Evolutionary conservation across 768 basidiomycete species (phyloP), one percentile per base, ranked within the genome.

Genomic region (Tulasnella sp.): DNA sequence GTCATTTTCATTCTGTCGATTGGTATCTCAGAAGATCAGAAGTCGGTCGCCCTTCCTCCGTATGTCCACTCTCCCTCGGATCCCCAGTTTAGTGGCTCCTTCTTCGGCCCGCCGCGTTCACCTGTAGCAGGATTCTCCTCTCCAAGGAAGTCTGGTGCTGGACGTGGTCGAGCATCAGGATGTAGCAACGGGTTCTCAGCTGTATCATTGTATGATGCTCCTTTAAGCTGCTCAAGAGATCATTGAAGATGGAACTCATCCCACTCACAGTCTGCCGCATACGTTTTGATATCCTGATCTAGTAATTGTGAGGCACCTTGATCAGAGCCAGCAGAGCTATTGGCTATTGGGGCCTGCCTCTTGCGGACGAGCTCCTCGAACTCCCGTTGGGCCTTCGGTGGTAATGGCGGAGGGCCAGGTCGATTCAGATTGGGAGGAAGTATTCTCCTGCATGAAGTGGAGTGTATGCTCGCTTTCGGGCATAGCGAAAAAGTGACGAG

Each of bases 21-120:
- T 19, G 41, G 11, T 49, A 15, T 11, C 11, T 22, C 24, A 15
- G 10, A 8, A 43, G 17, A 50, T 68, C 70, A 92, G 70, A 92
- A 92, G 73, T 92, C 90, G 19, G 87, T 87, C 25, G 89, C 89
- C 22, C 88, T 76, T 10, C 91, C 91, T 65, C 87, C 89, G 73
- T 84, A 88, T 64, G 88, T 92, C 91, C 91, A 93, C 67, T 92
- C 91, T 2, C 85, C 85, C 46, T 77, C 75, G 38, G 75, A 71
- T 4, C 70, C 66, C 17, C 72, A 73, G 80, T 81, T 84, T 9
- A 92, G 78, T 12, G 92, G 92, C 68, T 94, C 92, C 29, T 74
- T 76, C 74, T 92, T 93, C 21, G 92, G 92, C 0, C 92, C 92
- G 0, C 87, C 89, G 49, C 78, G 72, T 70, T 94, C 92, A 11